Evolutionary conservation across 495 filamentous ascomycete genomes (phyloP).

Genomic region (Collariella sp.): DNA sequence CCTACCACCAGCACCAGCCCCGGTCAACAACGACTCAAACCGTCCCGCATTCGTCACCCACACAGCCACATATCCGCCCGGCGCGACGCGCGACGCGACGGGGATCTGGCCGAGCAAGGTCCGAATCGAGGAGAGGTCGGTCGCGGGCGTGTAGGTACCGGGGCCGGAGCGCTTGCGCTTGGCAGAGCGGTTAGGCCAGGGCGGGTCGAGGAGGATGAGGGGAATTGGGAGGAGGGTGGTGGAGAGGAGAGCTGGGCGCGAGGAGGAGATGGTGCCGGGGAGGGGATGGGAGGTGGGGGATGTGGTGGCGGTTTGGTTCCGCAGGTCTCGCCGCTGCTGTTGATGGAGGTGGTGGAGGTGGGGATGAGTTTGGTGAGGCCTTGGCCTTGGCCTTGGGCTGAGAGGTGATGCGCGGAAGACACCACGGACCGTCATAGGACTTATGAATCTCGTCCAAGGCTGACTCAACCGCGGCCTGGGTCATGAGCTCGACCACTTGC

Average conservation of each 20-base stretch:
- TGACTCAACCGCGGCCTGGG: conserved; percentile 30
- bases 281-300: conserved; percentile 32
- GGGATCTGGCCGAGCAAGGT: conserved; percentile 44
- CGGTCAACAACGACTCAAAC: conserved; percentile 49
- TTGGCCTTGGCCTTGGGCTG: not conserved
- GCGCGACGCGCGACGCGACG: conserved; percentile 46
- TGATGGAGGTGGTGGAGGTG: not conserved
- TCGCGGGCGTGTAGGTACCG: conserved; percentile 47
- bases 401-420: conserved; percentile 28
- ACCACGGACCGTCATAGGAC: conserved; percentile 38
- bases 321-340: too few species aligned
- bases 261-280: conserved; percentile 33
- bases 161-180: conserved; percentile 44
- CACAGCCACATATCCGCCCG: conserved; percentile 55
- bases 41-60: conserved; percentile 82
- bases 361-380: not conserved
- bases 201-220: conserved; percentile 80
- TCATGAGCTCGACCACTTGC: conserved; percentile 41
- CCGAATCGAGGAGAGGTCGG: conserved; percentile 29
- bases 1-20: conserved; percentile 3
- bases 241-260: conserved; percentile 24
- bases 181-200: conserved; percentile 89
- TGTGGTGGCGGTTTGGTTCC: not conserved
- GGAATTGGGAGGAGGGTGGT: conserved; percentile 45
- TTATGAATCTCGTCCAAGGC: conserved; percentile 32